Evolutionary conservation across 352 stramenopile species (phyloP).

Genomic region (Pythium rishiriense): DNA sequence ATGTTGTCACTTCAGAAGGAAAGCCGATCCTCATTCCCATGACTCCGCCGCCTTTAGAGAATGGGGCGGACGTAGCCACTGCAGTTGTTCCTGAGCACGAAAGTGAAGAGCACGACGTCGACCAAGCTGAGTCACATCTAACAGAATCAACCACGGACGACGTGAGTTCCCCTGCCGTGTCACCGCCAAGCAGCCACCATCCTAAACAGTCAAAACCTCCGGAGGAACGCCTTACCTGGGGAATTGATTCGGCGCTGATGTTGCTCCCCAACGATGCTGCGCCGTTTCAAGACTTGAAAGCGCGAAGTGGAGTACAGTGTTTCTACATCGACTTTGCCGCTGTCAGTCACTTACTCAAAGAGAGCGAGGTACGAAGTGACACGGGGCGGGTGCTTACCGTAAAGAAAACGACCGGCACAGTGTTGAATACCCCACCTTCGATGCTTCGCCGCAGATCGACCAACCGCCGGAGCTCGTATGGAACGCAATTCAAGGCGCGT

Average conservation of each 20-base stretch:
- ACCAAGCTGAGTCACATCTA: background rate
- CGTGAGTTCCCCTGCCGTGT: background rate
- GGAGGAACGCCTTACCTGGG: slow-evolving; percentile 12
- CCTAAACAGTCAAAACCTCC: background rate
- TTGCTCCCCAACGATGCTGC: slow-evolving; percentile 9
- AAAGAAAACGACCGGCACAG: slow-evolving; percentile 5
- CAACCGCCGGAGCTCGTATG: slow-evolving; percentile 21
- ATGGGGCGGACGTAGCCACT: background rate
- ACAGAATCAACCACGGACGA: background rate
- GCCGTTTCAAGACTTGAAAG: slow-evolving; percentile 35
- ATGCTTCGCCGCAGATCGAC: slow-evolving; percentile 24
- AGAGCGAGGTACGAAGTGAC: slow-evolving; percentile 9
- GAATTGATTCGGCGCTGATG: slow-evolving; percentile 26
- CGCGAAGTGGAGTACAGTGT: slow-evolving; percentile 48
- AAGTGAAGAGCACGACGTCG: slow-evolving; percentile 2
- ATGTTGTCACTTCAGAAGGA: slow-evolving; percentile 21
- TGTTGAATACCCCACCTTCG: background rate
- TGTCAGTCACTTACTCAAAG: slow-evolving; percentile 21
- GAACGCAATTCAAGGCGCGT: slow-evolving; percentile 25
- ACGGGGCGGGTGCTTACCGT: slow-evolving; percentile 7
- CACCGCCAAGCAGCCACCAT: background rate
- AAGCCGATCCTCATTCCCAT: slow-evolving; percentile 2
- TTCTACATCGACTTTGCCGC: slow-evolving; percentile 54
- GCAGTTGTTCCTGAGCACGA: background rate
- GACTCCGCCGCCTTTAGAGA: background rate